A percentile compares a stretch with the other conserved stretches of the same genome.
Conservation (phyloP, 345 rosid genomes). For the Salix exigua region DNA sequence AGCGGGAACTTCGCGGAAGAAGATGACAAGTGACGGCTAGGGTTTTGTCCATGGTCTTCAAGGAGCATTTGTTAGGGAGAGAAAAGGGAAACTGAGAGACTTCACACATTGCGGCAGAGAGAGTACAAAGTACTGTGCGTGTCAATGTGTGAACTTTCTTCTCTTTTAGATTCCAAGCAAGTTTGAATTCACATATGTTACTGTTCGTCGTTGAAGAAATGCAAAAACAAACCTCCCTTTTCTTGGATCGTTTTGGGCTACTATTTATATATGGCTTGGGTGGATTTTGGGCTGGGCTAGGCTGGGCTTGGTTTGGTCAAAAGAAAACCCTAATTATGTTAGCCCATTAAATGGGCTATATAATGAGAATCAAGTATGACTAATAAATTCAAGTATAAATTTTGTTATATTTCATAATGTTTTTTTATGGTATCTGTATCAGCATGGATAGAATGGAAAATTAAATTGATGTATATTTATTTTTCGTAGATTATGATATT, state of each 20-base stretch:
- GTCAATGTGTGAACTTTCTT: neutral
- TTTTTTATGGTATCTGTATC: too few species aligned
- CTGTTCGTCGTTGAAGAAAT: neutral
- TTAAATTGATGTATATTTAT: too few species aligned
- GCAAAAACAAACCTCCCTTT: neutral
- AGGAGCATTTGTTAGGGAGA: neutral
- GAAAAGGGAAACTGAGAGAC: neutral
- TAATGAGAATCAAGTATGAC: too few species aligned
- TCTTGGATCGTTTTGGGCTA: too few species aligned
- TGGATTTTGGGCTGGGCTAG: neutral
- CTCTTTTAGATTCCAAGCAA: neutral
- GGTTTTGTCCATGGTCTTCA: conserved; percentile 32
- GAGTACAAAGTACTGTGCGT: neutral
- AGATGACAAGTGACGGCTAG: conserved; percentile 37
- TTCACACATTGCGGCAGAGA: neutral
- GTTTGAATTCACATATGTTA: neutral
- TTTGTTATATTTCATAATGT: too few species aligned
- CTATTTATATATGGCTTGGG: too few species aligned
- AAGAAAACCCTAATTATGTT: too few species aligned
- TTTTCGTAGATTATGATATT: too few species aligned
- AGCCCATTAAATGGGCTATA: neutral
- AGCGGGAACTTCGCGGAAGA: conserved; percentile 14
- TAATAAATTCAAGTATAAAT: too few species aligned
- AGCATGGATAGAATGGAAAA: too few species aligned
- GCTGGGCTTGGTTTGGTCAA: neutral